Base-by-base conservation (phyloP, 345 rosid genomes). In the Clausena lansium region DNA sequence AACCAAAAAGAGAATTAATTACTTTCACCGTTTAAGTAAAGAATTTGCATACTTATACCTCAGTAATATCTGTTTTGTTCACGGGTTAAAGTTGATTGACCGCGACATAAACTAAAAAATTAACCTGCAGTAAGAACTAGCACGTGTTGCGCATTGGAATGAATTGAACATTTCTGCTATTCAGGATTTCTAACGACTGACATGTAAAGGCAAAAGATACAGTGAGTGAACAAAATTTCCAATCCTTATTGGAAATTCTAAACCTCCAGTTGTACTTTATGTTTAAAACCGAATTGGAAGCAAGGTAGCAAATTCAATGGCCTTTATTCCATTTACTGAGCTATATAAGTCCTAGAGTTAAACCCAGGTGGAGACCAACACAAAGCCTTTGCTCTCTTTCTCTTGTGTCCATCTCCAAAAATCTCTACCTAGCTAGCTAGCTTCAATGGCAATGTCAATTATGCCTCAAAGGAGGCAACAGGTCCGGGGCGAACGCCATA, bases 281-380 rank as follows among this genome's bases (percentile, higher is more conserved):
- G 25, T 27, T 78, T 81, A 77, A 78, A 77, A 79, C 85, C 82
- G 71, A 68, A 33, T 41, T 27, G 35, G 79, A 87, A 86, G 93
- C 88, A 89, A 89, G 85, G 91, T 81, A 86, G 75, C 80, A 61
- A 67, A 38, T 59, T 77, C 77, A 58, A 2, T 14, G 65, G 35
- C 58, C 39, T 77, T 30, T 75, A 63, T 83, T 81, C 77, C 73
- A 25, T 20, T 30, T 77, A 59, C 30, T 39, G 75, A 41, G 54
- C 73, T 79, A 87, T 80, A 80, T 77, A 77, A 64, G 41, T 77
- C 64, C 36, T 38, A 32, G 50, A 75, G 65, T 55, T 65, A 14
- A 55, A 69, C 73, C 73, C 27, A 73, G 57, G 38, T 27, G 63
- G n/a, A 27, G 73, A 7, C 79, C 74, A 75, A 52, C 52, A 67